Conservation (phyloP, 1,139 yeast species). For the Hyphopichia burtonii region DNA sequence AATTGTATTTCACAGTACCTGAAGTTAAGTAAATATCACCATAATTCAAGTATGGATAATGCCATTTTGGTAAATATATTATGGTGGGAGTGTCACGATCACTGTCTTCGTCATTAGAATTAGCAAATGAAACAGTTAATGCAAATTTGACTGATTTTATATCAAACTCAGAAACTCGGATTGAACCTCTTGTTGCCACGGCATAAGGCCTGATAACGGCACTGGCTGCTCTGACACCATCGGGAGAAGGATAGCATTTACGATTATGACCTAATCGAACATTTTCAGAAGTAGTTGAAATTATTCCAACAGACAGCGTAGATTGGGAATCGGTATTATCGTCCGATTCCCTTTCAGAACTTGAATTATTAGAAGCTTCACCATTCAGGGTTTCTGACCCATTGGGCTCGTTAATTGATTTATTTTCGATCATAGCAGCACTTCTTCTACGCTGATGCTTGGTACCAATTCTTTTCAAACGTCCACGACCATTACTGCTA, state of each 20-base stretch:
- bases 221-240: conserved; percentile 67
- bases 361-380: neutral
- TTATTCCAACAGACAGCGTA: conserved; percentile 12
- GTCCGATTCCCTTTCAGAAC: conserved; percentile 6
- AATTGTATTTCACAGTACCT: conserved; percentile 56
- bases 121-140: conserved; percentile 38
- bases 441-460: neutral
- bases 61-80: conserved; percentile 70
- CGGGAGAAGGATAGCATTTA: conserved; percentile 44
- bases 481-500: neutral
- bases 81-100: conserved; percentile 42
- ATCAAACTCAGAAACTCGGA: conserved; percentile 54
- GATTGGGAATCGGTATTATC: conserved; percentile 9
- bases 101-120: conserved; percentile 8
- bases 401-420: neutral
- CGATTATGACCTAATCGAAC: conserved; percentile 20
- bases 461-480: neutral
- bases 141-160: conserved; percentile 44
- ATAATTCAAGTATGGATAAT: conserved; percentile 51
- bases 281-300: conserved; percentile 24
- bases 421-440: neutral
- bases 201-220: conserved; percentile 77
- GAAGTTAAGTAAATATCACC: conserved; percentile 47
- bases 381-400: neutral
- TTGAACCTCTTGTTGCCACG: conserved; percentile 55